Evolutionary conservation across 176 grass and related monocot species (phyloP).

Genomic region (Zea mays): DNA sequence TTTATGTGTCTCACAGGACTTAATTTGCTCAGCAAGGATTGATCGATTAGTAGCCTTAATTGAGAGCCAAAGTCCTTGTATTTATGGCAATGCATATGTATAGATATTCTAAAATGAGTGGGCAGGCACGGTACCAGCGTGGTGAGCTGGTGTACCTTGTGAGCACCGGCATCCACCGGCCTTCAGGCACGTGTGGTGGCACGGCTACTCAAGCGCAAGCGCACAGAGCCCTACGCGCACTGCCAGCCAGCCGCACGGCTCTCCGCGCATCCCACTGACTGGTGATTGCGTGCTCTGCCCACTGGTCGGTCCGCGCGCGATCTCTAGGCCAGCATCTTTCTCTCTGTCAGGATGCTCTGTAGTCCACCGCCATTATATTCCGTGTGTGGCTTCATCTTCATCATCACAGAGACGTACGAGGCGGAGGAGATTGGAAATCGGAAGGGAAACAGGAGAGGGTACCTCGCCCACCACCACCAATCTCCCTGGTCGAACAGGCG

Average conservation of each 20-base stretch:
- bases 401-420: too few relatives aligned
- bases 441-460: not conserved
- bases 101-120: too few relatives aligned
- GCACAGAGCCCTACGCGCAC: not conserved
- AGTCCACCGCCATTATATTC: too few relatives aligned
- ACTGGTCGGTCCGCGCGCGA: not conserved
- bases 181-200: constrained; percentile 34
- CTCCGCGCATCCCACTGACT: constrained; percentile 36
- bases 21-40: too few relatives aligned
- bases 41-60: too few relatives aligned
- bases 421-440: too few relatives aligned
- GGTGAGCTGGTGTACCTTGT: too few relatives aligned
- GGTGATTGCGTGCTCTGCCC: not conserved
- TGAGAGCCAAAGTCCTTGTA: too few relatives aligned
- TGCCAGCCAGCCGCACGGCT: constrained; percentile 16
- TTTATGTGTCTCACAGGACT: too few relatives aligned
- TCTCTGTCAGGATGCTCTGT: not conserved
- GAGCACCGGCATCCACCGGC: not conserved
- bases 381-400: too few relatives aligned
- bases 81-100: too few relatives aligned
- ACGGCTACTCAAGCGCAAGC: not conserved
- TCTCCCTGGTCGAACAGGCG: not conserved
- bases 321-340: not conserved
- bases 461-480: not conserved
- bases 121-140: too few relatives aligned